phyloP scores from a whole-genome alignment of 1,139 yeast genomes.

The Barnettozyma hawaiiensis region DNA sequence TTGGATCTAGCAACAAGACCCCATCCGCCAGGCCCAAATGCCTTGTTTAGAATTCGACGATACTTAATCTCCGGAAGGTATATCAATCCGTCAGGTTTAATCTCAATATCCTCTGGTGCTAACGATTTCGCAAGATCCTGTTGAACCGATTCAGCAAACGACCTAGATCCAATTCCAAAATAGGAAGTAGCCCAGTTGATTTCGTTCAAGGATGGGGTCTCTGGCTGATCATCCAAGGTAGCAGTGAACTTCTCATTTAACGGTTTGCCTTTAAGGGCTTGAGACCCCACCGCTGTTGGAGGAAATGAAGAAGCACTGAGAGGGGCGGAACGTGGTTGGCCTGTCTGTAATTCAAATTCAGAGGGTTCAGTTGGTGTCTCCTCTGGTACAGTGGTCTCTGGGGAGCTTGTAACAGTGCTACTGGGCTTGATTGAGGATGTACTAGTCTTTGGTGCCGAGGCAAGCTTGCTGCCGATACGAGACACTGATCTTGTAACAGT shows the following conservation, averaged over 20 bases:
- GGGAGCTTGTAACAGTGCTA: neutral
- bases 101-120: slow-evolving; percentile 70
- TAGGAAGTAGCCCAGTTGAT: slow-evolving; percentile 70
- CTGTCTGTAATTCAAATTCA: slow-evolving; percentile 22
- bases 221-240: slow-evolving; percentile 21
- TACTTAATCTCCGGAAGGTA: slow-evolving; percentile 94
- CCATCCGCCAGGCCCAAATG: slow-evolving; percentile 99
- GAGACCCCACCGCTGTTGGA: neutral
- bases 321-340: slow-evolving; percentile 13
- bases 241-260: slow-evolving; percentile 10
- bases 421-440: too few species aligned
- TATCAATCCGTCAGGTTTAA: slow-evolving; percentile 90
- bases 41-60: slow-evolving; percentile 76
- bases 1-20: slow-evolving; percentile 93
- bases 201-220: slow-evolving; percentile 9
- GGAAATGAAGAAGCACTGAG: neutral
- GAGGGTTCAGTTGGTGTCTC: slow-evolving; percentile 16
- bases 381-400: slow-evolving; percentile 1
- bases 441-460: neutral
- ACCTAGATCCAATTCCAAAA: slow-evolving; percentile 74
- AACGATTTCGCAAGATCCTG: slow-evolving; percentile 56
- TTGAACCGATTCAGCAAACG: slow-evolving; percentile 60
- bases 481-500: slow-evolving; percentile 3
- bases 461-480: slow-evolving; percentile 3
- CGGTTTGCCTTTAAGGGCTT: slow-evolving; percentile 9